These are phyloP conservation scores for Tuber calosporum DNA, from an alignment of 495 filamentous ascomycete genomes.

Conservation along the genomic window DNA sequence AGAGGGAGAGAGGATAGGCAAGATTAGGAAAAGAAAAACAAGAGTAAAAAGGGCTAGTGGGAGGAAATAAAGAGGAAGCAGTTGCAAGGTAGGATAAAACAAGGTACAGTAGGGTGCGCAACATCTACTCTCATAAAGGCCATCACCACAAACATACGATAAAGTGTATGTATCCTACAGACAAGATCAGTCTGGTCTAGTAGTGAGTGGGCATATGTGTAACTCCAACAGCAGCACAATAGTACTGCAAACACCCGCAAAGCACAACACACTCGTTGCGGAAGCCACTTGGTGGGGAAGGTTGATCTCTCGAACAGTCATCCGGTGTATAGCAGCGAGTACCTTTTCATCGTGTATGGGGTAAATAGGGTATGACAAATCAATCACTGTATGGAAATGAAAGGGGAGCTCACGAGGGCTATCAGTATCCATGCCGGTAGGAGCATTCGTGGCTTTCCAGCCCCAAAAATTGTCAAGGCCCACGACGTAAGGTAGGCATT, in stretches of 20 bases:
- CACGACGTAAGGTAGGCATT: constrained; percentile 77
- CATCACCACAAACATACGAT: neutral
- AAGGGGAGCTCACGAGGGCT: constrained; percentile 54
- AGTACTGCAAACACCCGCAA: constrained; percentile 38
- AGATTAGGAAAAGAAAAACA: neutral
- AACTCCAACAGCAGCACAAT: constrained; percentile 34
- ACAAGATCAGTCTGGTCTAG: neutral
- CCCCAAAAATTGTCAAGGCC: constrained; percentile 67
- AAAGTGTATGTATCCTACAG: neutral
- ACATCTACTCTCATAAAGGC: neutral
- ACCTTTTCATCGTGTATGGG: constrained; percentile 47
- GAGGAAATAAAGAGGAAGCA: neutral
- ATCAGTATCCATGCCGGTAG: constrained; percentile 81
- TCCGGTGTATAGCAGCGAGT: constrained; percentile 69
- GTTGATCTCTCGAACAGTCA: constrained; percentile 71
- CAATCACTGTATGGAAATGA: constrained; percentile 8
- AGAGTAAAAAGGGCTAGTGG: too few species aligned
- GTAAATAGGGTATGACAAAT: constrained; percentile 28
- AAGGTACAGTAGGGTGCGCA: neutral
- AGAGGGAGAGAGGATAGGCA: neutral
- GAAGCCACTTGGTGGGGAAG: constrained; percentile 27
- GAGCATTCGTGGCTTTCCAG: constrained; percentile 67
- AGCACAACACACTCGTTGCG: constrained; percentile 33
- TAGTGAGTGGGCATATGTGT: constrained; percentile 27
- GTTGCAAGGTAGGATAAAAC: neutral